A percentile compares a stretch with the other conserved stretches of the same genome.
Conservation (phyloP, 257 asterid species). For the Nicotiana paniculata region DNA sequence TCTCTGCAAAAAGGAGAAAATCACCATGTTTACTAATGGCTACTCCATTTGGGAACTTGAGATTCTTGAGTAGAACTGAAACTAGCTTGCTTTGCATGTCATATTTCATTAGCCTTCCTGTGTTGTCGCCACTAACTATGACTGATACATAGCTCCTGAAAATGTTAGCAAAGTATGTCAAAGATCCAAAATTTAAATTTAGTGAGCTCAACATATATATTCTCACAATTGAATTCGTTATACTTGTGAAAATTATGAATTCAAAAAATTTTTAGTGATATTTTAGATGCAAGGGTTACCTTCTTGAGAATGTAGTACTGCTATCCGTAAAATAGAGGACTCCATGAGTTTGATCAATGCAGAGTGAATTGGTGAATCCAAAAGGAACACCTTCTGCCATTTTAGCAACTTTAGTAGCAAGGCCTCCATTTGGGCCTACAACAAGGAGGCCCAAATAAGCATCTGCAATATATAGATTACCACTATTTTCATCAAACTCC, state of each 20-base stretch:
- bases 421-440: conserved; percentile 60
- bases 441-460: conserved; percentile 66
- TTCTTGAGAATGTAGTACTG: conserved; percentile 49
- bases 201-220: no score
- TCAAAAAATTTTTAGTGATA: neutral
- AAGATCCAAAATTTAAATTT: neutral
- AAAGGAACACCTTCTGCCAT: conserved; percentile 31
- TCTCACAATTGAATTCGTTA: neutral
- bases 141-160: conserved; percentile 39
- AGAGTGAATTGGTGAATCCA: conserved; percentile 56
- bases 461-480: conserved; percentile 61
- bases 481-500: conserved; percentile 31
- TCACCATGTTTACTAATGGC: conserved; percentile 46
- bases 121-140: conserved; percentile 41
- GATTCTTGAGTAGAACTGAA: conserved; percentile 29
- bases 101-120: conserved; percentile 60
- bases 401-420: conserved; percentile 32
- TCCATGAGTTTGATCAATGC: conserved; percentile 44
- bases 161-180: neutral
- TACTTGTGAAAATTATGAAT: no score
- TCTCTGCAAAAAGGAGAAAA: conserved; percentile 56
- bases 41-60: conserved; percentile 77
- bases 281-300: conserved; percentile 25
- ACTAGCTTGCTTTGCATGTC: conserved; percentile 36
- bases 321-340: conserved; percentile 63